Evolutionary conservation across 139 green algal genomes (phyloP).

Genomic region (Mesostigma viride): DNA sequence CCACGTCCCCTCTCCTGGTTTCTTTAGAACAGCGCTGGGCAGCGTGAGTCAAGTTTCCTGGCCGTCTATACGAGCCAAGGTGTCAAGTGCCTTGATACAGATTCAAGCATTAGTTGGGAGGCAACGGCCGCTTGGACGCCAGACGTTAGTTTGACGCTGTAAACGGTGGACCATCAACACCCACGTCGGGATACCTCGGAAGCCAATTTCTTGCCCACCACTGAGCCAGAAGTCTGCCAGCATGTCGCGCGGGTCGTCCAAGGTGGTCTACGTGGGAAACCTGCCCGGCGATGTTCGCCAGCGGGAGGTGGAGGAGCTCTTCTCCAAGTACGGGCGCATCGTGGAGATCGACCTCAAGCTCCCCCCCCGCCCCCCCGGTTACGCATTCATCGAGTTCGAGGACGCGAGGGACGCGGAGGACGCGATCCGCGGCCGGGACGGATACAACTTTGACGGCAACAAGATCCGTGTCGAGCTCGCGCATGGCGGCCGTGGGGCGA

Average conservation of each 20-base stretch:
- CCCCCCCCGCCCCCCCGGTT: slow-evolving; percentile 61
- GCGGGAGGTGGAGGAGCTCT: slow-evolving; percentile 57
- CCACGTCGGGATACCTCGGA: too few species aligned
- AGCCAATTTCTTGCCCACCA: too few species aligned
- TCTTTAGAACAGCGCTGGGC: too few species aligned
- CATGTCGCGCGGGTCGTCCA: background rate
- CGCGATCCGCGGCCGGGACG: slow-evolving; percentile 68
- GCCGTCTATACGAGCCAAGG: too few species aligned
- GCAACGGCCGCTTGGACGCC: too few species aligned
- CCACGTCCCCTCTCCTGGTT: too few species aligned
- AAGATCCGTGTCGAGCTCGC: slow-evolving; percentile 43
- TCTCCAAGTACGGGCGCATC: slow-evolving; percentile 65
- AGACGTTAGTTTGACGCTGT: too few species aligned
- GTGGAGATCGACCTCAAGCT: slow-evolving; percentile 72
- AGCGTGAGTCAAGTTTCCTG: too few species aligned
- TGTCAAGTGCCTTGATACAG: too few species aligned
- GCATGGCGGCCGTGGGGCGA: slow-evolving; percentile 3
- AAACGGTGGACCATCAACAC: too few species aligned
- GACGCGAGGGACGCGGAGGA: slow-evolving; percentile 66
- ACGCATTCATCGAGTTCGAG: slow-evolving; percentile 71
- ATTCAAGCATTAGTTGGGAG: too few species aligned
- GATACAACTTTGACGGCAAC: slow-evolving; percentile 75
- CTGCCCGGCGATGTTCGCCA: slow-evolving; percentile 72
- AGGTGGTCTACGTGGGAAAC: slow-evolving; percentile 66
- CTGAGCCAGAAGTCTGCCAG: background rate